Evolutionary conservation across 108 stramenopile genomes (phyloP), one percentile per base, ranked within the genome.

Genomic region (Seminavis robusta): DNA sequence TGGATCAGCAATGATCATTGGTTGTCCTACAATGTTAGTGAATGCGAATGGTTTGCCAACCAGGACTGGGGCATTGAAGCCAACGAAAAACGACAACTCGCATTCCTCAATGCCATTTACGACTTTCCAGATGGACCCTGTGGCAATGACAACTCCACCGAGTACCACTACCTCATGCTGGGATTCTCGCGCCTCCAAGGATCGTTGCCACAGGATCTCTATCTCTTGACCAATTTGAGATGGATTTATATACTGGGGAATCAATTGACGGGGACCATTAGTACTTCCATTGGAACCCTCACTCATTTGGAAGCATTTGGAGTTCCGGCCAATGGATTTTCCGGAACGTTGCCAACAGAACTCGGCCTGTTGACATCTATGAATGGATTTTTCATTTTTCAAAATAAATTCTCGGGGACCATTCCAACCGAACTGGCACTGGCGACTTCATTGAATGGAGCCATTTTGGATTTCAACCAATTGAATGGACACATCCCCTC

Each of bases 191-290:
- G n/a, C n/a, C n/a, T n/a, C n/a, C n/a, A n/a, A n/a, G n/a, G n/a
- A n/a, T n/a, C n/a, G n/a, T n/a, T n/a, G n/a, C n/a, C n/a, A n/a
- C n/a, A n/a, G n/a, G n/a, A n/a, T n/a, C n/a, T n/a, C n/a, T n/a
- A n/a, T n/a, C n/a, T n/a, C n/a, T n/a, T n/a, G n/a, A n/a, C n/a
- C n/a, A n/a, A n/a, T n/a, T n/a, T n/a, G n/a, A n/a, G n/a, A n/a
- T 84, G 34, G 77, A 78, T 47, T 29, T 77, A 26, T 66, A 67
- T 55, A 46, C 63, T 8, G n/a, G n/a, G n/a, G n/a, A 83, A 83
- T 56, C 52, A 52, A 36, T 40, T 88, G 29, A 51, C 54, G 4
- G 86, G 86, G 9, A 69, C 63, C 4, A 51, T 86, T 17, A 57
- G 76, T 21, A 61, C 80, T 0, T 43, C 54, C 16, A 68, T 81